Evolutionary conservation across 2,329 filamentous ascomycete species (phyloP).

Genomic region (Fusarium sp.): DNA sequence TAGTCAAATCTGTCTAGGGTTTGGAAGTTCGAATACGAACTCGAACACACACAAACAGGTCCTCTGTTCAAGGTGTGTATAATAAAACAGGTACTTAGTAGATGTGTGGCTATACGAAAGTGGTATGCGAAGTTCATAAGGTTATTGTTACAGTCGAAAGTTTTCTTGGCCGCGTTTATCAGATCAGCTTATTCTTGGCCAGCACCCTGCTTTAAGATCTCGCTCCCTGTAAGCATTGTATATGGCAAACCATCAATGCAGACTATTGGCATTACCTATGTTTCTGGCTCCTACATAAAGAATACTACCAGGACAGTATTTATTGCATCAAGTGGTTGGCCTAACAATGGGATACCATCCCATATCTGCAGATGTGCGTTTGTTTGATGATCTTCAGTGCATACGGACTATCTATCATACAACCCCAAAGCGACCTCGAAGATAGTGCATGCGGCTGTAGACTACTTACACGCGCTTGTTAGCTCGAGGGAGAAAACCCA

Average conservation of each 20-base stretch:
- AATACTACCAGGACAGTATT: no score
- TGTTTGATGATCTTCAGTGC: no score
- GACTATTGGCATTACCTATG: background rate
- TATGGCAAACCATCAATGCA: background rate
- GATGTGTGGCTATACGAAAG: background rate
- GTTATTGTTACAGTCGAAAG: constrained; percentile 14
- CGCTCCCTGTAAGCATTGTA: background rate
- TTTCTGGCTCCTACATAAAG: no score
- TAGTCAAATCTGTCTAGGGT: background rate
- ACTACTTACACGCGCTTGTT: no score
- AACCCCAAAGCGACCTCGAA: no score
- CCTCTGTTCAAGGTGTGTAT: background rate
- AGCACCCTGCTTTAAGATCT: background rate
- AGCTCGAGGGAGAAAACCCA: no score
- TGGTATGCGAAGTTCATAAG: background rate
- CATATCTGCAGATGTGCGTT: no score
- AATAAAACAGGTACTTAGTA: background rate
- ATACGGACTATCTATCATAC: no score
- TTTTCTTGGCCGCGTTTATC: background rate
- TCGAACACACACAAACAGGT: background rate
- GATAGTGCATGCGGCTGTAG: no score
- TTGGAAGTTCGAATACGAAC: constrained; percentile 26
- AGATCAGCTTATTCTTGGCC: constrained; percentile 8
- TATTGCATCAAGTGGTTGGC: no score
- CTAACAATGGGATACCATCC: no score